These are phyloP conservation scores for Suhomyces choctaworum DNA, from an alignment of 1,139 yeast species.

Conservation along the genomic window DNA sequence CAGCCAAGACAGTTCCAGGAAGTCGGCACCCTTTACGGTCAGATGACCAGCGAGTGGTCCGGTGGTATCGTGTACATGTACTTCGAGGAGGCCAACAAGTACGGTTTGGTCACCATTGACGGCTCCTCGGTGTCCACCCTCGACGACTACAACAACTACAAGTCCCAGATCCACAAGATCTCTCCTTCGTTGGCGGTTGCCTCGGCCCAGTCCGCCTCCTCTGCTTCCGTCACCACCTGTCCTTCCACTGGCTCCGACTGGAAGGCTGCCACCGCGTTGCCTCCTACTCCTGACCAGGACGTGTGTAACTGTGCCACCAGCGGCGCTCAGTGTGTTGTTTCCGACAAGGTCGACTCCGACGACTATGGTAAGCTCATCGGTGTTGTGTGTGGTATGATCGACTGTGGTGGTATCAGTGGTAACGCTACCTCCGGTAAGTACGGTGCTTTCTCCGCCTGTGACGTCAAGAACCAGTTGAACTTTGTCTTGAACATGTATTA, in stretches of 20 bases:
- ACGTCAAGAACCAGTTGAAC: constrained; percentile 60
- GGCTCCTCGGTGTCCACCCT: constrained; percentile 40
- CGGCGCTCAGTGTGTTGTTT: constrained; percentile 22
- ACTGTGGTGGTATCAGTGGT: constrained; percentile 53
- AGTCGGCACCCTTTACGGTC: constrained; percentile 59
- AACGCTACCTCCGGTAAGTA: constrained; percentile 52
- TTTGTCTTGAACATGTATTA: constrained; percentile 63
- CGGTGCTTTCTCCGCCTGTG: constrained; percentile 30
- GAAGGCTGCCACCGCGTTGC: constrained; percentile 41
- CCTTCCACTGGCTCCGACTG: constrained; percentile 33
- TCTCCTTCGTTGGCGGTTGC: constrained; percentile 31
- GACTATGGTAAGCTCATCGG: constrained; percentile 54
- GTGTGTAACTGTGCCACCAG: constrained; percentile 52
- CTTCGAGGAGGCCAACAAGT: constrained; percentile 63
- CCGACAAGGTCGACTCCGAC: constrained; percentile 16
- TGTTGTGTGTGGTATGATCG: constrained; percentile 47
- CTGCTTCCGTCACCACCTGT: constrained; percentile 36
- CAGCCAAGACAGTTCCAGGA: constrained; percentile 73
- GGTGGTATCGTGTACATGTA: constrained; percentile 83
- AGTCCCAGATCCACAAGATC: constrained; percentile 45
- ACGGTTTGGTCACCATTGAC: constrained; percentile 63
- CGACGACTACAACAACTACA: constrained; percentile 58
- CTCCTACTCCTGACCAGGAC: constrained; percentile 67
- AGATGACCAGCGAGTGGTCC: constrained; percentile 37
- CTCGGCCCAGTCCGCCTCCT: constrained; percentile 16